phyloP scores from a whole-genome alignment of 495 filamentous ascomycete species.

The Penicillium salamii region DNA sequence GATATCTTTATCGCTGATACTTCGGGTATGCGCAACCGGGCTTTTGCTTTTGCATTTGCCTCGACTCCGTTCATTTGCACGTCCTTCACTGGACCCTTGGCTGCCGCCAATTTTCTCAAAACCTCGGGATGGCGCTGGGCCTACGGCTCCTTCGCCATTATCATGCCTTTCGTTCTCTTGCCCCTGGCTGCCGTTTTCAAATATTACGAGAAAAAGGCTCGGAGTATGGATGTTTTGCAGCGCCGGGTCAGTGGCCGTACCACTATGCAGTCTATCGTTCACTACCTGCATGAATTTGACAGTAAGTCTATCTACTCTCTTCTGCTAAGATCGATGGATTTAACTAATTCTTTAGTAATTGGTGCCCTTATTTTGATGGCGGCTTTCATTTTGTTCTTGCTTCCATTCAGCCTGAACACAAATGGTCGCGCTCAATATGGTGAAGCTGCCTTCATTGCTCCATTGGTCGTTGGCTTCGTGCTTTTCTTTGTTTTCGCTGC shows the following conservation, averaged over 20 bases:
- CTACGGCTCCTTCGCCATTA: slow-evolving; percentile 60
- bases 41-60: slow-evolving; percentile 58
- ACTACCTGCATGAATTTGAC: slow-evolving; percentile 63
- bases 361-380: slow-evolving; percentile 56
- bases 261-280: slow-evolving; percentile 40
- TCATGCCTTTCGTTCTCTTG: slow-evolving; percentile 53
- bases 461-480: slow-evolving; percentile 55
- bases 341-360: slow-evolving; percentile 29
- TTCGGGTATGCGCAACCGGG: slow-evolving; percentile 60
- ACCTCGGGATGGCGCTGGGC: slow-evolving; percentile 60
- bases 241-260: slow-evolving; percentile 46
- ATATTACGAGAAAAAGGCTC: slow-evolving; percentile 59
- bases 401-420: slow-evolving; percentile 56
- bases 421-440: slow-evolving; percentile 46
- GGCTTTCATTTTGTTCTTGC: slow-evolving; percentile 60
- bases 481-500: slow-evolving; percentile 56
- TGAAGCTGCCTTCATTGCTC: slow-evolving; percentile 52
- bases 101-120: slow-evolving; percentile 42
- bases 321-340: not conserved
- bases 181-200: slow-evolving; percentile 54
- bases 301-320: slow-evolving; percentile 24
- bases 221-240: slow-evolving; percentile 36
- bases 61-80: slow-evolving; percentile 67
- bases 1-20: slow-evolving; percentile 67
- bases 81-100: slow-evolving; percentile 36